Evolutionary conservation across 23 red algal species (phyloP).

Genomic region (Gracilaria vermiculophylla): DNA sequence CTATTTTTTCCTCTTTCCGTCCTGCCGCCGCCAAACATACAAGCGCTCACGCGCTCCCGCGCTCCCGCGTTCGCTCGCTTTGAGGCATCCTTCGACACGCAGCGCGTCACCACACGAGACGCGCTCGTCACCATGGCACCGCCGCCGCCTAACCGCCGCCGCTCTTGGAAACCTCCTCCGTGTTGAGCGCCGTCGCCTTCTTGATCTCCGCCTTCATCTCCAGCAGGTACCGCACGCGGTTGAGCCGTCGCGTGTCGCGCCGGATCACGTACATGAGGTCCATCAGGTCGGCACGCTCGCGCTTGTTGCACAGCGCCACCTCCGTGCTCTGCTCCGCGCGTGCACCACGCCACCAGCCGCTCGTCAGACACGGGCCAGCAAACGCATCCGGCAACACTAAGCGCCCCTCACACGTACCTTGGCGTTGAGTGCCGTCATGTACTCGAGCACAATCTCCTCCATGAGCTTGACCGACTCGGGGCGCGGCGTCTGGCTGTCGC

Average conservation of each 20-base stretch:
- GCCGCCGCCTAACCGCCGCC: background rate
- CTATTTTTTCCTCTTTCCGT: no score
- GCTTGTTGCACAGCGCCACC: constrained; percentile 60
- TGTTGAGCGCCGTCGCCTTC: constrained; percentile 52
- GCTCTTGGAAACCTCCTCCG: constrained; percentile 36
- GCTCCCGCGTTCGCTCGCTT: no score
- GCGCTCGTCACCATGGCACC: background rate
- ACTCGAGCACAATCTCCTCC: constrained; percentile 88
- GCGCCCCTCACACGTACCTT: constrained; percentile 74
- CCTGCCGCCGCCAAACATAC: no score
- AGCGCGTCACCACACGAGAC: no score
- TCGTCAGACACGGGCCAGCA: background rate
- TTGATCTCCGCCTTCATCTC: constrained; percentile 93
- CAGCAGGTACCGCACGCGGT: constrained; percentile 92
- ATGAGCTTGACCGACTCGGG: constrained; percentile 72
- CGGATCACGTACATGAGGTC: constrained; percentile 95
- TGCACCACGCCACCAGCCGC: background rate
- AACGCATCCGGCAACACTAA: no score
- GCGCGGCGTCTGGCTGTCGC: constrained; percentile 82
- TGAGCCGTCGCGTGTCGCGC: constrained; percentile 71
- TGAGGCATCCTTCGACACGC: no score
- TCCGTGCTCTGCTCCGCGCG: constrained; percentile 43
- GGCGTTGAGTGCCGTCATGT: constrained; percentile 70
- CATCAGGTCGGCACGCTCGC: constrained; percentile 79
- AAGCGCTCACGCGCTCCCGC: no score